These are phyloP conservation scores for Ceratocystis huliohia DNA, from an alignment of 2,329 filamentous ascomycete genomes.

Conservation along the genomic window DNA sequence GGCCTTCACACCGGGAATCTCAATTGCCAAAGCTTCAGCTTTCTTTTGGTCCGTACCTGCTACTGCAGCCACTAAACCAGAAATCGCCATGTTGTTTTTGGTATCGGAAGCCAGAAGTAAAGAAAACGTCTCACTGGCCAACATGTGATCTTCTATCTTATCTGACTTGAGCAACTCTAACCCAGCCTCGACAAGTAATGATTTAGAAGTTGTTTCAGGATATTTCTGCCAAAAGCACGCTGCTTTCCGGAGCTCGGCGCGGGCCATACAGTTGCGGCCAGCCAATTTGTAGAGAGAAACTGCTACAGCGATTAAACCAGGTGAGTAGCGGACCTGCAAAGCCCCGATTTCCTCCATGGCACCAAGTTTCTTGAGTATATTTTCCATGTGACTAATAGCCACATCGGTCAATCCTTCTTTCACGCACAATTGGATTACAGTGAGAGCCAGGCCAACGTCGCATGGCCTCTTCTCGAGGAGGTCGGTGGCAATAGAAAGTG, in stretches of 20 bases:
- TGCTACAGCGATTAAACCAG: constrained; percentile 68
- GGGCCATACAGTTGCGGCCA: constrained; percentile 59
- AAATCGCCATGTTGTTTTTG: constrained; percentile 57
- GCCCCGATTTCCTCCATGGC: constrained; percentile 42
- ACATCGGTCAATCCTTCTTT: constrained; percentile 56
- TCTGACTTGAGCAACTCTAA: constrained; percentile 67
- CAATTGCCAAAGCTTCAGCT: constrained; percentile 41
- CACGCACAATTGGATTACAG: constrained; percentile 70
- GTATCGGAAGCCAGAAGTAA: constrained; percentile 53
- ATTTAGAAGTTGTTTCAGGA: constrained; percentile 34
- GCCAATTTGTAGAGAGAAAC: constrained; percentile 68
- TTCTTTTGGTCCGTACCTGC: constrained; percentile 48
- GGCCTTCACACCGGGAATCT: constrained; percentile 48
- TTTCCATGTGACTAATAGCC: constrained; percentile 62
- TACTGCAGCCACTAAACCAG: constrained; percentile 76
- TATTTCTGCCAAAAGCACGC: constrained; percentile 67
- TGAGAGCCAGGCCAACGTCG: constrained; percentile 67
- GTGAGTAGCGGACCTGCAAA: constrained; percentile 63
- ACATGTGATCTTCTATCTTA: constrained; percentile 50
- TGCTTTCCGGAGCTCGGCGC: constrained; percentile 62
- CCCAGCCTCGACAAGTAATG: constrained; percentile 71
- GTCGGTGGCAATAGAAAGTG: constrained; percentile 14
- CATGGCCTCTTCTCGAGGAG: constrained; percentile 16
- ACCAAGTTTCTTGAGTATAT: constrained; percentile 61
- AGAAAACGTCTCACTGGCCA: constrained; percentile 68